A percentile compares a stretch with the other conserved stretches of the same genome.
Evolutionary conservation across 2,329 filamentous ascomycete species (phyloP).

Genomic region (Cladobotryum protrusum): DNA sequence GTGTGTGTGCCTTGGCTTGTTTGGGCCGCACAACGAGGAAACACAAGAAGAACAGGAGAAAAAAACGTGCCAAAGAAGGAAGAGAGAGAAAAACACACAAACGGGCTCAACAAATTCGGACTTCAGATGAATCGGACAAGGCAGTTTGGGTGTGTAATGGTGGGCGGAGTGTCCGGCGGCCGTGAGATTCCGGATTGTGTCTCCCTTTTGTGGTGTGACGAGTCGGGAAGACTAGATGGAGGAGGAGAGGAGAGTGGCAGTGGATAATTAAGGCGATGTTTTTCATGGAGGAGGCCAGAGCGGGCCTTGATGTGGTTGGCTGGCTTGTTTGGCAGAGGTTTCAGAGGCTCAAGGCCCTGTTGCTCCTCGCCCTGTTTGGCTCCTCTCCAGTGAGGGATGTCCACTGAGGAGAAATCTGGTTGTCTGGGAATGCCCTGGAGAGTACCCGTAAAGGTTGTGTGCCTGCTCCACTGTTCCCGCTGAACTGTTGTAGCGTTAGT

Average conservation of each 20-base stretch:
- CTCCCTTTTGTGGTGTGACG: slow-evolving; percentile 12
- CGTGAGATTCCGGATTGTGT: slow-evolving; percentile 10
- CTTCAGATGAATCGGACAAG: not conserved
- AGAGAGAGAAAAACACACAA: not conserved
- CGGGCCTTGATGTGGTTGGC: no score
- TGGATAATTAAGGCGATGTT: not conserved
- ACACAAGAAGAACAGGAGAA: not conserved
- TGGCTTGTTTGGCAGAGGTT: no score
- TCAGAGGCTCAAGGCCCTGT: no score
- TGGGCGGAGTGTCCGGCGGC: slow-evolving; percentile 12
- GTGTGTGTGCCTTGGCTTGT: slow-evolving; percentile 4
- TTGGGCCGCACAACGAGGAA: no score
- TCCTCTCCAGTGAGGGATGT: no score
- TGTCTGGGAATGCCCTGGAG: no score
- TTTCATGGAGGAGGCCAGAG: not conserved
- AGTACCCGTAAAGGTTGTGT: not conserved
- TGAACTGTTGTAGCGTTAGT: not conserved
- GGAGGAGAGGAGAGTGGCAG: slow-evolving; percentile 7
- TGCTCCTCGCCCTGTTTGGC: no score
- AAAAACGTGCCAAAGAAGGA: not conserved
- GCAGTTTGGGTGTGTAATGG: slow-evolving; percentile 1
- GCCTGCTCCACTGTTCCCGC: not conserved
- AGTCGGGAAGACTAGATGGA: not conserved
- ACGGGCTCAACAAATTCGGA: not conserved
- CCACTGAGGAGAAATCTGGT: no score